Conservation (phyloP, 805 yeast genomes). For the Kodamaea laetipori region DNA sequence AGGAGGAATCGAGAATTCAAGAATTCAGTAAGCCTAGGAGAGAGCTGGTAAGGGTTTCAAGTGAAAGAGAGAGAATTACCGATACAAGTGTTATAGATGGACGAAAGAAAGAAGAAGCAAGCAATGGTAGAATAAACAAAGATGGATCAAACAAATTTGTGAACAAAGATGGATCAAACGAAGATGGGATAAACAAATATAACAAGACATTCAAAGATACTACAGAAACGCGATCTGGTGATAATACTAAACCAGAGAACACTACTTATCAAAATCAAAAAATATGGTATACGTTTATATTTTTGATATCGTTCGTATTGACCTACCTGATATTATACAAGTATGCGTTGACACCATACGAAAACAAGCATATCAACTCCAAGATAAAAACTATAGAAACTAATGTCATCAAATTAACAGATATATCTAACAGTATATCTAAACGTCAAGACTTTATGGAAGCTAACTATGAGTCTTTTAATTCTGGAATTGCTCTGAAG, state of each 20-base stretch:
- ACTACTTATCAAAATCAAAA: no score
- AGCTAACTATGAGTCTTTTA: constrained; percentile 19
- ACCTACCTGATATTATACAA: not conserved
- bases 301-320: not conserved
- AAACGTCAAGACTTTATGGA: constrained; percentile 23
- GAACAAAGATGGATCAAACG: no score
- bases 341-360: not conserved
- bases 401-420: constrained; percentile 16
- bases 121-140: no score
- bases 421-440: constrained; percentile 19
- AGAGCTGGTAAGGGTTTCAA: constrained; percentile 3
- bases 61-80: not conserved
- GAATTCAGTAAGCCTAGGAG: constrained; percentile 3
- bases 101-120: no score
- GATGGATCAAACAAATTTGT: no score
- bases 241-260: no score
- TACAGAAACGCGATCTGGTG: no score
- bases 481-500: constrained; percentile 17
- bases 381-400: constrained; percentile 4
- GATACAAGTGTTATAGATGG: no score
- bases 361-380: not conserved
- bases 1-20: constrained; percentile 7
- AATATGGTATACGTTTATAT: no score
- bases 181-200: no score
- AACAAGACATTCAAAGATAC: no score